Conservation (phyloP, 768 basidiomycete species). For the Udeniomyces megalosporus region DNA sequence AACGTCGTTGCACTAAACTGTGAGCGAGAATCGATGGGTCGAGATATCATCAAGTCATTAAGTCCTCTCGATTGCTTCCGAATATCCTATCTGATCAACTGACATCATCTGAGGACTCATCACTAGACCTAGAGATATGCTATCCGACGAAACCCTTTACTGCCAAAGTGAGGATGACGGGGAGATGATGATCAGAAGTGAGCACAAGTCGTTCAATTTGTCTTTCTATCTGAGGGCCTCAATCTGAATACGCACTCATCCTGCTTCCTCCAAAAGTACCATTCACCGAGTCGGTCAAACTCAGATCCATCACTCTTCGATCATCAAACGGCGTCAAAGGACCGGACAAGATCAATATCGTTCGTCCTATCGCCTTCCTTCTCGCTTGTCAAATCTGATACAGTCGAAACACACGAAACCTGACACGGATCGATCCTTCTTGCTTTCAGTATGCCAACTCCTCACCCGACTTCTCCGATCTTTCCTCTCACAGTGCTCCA, state of each 20-base stretch:
- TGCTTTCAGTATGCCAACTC: conserved; percentile 16
- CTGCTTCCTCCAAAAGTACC: conserved; percentile 3
- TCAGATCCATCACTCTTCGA: conserved; percentile 6
- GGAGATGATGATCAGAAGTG: conserved; percentile 13
- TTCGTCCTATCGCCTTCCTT: neutral
- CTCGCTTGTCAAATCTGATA: neutral
- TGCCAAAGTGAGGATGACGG: conserved; percentile 15
- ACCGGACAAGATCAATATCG: conserved; percentile 11
- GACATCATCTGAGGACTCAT: neutral
- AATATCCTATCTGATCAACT: neutral
- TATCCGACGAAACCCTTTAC: conserved; percentile 7
- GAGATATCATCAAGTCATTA: conserved; percentile 11
- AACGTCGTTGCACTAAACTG: conserved; percentile 14
- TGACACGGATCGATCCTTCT: no score
- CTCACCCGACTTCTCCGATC: conserved; percentile 13
- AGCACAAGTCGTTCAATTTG: no score
- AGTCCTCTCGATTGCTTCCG: neutral
- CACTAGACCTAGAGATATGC: conserved; percentile 4
- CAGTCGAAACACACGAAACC: no score
- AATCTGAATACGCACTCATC: no score
- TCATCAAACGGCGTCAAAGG: neutral
- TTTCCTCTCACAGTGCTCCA: neutral
- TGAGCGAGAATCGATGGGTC: conserved; percentile 8
- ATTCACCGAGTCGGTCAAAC: conserved; percentile 9
- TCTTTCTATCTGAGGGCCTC: no score